A percentile compares a stretch with the other conserved stretches of the same genome.
These are phyloP conservation scores for Kodamaea lidongshanica DNA, from an alignment of 805 yeast genomes.

Conservation along the genomic window DNA sequence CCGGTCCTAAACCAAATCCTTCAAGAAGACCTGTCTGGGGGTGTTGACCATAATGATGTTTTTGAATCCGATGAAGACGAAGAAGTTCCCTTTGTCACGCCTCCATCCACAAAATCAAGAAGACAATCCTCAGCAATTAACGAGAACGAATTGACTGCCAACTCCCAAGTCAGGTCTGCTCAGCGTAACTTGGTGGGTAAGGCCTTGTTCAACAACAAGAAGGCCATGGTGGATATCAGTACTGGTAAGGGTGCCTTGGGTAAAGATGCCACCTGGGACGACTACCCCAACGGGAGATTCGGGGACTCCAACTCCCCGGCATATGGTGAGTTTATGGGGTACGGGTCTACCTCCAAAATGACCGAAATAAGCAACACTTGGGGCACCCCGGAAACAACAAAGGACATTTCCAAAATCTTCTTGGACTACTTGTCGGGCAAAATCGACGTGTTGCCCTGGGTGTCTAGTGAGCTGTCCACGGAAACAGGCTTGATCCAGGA, in stretches of 20 bases:
- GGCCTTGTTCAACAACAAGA: conserved; percentile 33
- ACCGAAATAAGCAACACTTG: conserved; percentile 62
- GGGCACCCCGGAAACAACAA: conserved; percentile 63
- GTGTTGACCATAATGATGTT: conserved; percentile 27
- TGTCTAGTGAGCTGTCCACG: conserved; percentile 75
- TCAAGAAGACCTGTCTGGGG: conserved; percentile 17
- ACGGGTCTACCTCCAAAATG: conserved; percentile 78
- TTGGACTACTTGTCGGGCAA: conserved; percentile 67
- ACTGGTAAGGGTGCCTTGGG: conserved; percentile 81
- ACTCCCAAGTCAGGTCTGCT: conserved; percentile 13
- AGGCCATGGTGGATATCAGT: conserved; percentile 67
- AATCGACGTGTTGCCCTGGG: conserved; percentile 83
- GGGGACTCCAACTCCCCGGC: conserved; percentile 96
- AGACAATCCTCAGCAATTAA: conserved; percentile 34
- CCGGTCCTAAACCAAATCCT: conserved; percentile 43
- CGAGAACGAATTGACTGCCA: conserved; percentile 32
- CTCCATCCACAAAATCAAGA: conserved; percentile 15
- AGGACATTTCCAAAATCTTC: conserved; percentile 63
- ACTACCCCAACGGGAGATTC: conserved; percentile 91
- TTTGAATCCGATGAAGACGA: conserved; percentile 37
- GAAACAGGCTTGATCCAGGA: conserved; percentile 93
- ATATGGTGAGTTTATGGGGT: conserved; percentile 96
- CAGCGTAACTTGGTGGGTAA: conserved; percentile 19
- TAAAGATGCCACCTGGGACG: conserved; percentile 94
- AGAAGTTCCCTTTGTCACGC: conserved; percentile 10